These are phyloP conservation scores for Collybiopsis luxurians DNA, from an alignment of 768 basidiomycete genomes.

Conservation along the genomic window DNA sequence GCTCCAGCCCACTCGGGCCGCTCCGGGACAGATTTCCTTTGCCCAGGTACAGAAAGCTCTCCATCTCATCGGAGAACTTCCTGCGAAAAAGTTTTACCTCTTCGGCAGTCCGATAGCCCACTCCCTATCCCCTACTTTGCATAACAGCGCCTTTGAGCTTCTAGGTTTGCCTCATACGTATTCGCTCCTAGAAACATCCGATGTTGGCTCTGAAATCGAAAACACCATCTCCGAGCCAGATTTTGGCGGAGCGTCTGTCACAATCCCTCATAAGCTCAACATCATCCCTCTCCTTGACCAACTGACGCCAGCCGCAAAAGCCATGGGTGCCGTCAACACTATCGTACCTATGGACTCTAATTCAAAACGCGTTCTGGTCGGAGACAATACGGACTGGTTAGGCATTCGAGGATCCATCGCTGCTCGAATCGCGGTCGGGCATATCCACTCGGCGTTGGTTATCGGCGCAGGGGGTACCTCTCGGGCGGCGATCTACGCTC, in stretches of 20 bases:
- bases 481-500: constrained; percentile 90
- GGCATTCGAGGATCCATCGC: constrained; percentile 68
- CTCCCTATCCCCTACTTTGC: constrained; percentile 90
- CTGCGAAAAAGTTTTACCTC: constrained; percentile 74
- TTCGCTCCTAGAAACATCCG: constrained; percentile 67
- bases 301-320: constrained; percentile 75
- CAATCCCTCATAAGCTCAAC: constrained; percentile 93
- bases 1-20: constrained; percentile 79
- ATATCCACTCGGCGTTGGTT: constrained; percentile 62
- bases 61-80: constrained; percentile 76
- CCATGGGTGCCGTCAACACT: constrained; percentile 96
- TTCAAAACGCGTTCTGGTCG: constrained; percentile 52
- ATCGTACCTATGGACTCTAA: constrained; percentile 55
- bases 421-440: constrained; percentile 36
- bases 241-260: constrained; percentile 96
- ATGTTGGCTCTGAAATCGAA: constrained; percentile 65
- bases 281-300: constrained; percentile 81
- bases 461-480: constrained; percentile 96
- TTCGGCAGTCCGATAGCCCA: constrained; percentile 87
- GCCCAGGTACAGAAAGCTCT: constrained; percentile 82
- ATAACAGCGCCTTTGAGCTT: constrained; percentile 81
- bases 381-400: constrained; percentile 97
- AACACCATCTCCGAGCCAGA: constrained; percentile 57
- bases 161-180: constrained; percentile 88
- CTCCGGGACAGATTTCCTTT: constrained; percentile 92